Percentiles rank a stretch among this genome's conserved stretches.
Evolutionary conservation across 2,329 filamentous ascomycete genomes (phyloP).

Genomic region (Monilinia vaccinii-corymbosi): DNA sequence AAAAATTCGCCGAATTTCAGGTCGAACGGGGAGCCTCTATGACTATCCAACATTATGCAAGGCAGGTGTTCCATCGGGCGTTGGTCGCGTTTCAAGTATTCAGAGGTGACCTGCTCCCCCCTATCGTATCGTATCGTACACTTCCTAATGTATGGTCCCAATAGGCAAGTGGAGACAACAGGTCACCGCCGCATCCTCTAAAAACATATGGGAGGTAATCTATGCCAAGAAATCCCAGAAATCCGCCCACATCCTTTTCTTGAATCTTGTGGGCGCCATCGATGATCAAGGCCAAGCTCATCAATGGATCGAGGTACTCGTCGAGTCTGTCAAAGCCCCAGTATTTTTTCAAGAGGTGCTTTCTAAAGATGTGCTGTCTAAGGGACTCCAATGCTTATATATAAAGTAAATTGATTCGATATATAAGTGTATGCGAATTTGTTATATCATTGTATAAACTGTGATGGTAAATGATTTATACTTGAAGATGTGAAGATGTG

Average conservation of each 20-base stretch:
- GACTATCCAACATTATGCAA: neutral
- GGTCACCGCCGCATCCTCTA: neutral
- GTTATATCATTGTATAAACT: too few species aligned
- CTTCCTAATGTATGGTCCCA: neutral
- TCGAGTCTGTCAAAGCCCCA: too few species aligned
- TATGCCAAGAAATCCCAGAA: neutral
- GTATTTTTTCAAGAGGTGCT: too few species aligned
- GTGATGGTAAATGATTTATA: too few species aligned
- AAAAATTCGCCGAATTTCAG: neutral
- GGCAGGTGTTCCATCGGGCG: too few species aligned
- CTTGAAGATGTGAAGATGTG: too few species aligned
- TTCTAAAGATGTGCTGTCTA: too few species aligned
- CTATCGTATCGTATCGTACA: neutral
- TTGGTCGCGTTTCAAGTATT: too few species aligned
- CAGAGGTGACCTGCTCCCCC: neutral
- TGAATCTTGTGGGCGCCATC: neutral
- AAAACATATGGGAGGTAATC: neutral
- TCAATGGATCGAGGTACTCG: neutral
- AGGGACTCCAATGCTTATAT: too few species aligned
- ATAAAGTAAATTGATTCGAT: too few species aligned
- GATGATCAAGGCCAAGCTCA: neutral
- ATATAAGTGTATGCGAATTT: too few species aligned
- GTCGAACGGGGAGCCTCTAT: neutral
- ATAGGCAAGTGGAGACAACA: fast-evolving
- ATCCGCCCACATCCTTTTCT: fast-evolving